Evolutionary conservation across 495 filamentous ascomycete genomes (phyloP).

Genomic region (Hypoxylon fuscum): DNA sequence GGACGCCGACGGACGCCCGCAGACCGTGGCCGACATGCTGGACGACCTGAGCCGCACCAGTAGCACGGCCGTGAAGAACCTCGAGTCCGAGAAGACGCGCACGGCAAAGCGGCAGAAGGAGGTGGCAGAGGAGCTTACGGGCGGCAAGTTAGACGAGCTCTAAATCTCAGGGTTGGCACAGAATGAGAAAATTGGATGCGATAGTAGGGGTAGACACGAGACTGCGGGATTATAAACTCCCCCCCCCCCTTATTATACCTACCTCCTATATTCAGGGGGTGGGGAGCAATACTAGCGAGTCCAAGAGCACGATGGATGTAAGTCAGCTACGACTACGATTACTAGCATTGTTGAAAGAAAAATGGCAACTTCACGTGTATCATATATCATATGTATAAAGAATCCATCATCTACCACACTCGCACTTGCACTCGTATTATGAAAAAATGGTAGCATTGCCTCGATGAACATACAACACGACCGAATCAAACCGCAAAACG

Average conservation of each 20-base stretch:
- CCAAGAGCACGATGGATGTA: not conserved
- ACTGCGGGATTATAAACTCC: not conserved
- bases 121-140: conserved; percentile 60
- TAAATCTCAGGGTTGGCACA: conserved; percentile 1
- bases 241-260: not conserved
- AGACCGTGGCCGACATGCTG: conserved; percentile 44
- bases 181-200: not conserved
- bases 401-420: conserved; percentile 28
- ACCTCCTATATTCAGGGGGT: no score
- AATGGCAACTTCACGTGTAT: conserved; percentile 31
- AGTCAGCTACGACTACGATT: not conserved
- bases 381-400: conserved; percentile 46
- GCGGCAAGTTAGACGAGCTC: conserved; percentile 51
- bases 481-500: conserved; percentile 26
- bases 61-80: conserved; percentile 22
- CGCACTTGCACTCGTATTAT: no score
- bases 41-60: conserved; percentile 33
- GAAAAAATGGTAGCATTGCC: conserved; percentile 2
- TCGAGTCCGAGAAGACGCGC: conserved; percentile 29
- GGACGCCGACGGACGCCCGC: conserved; percentile 44
- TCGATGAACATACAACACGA: conserved; percentile 21
- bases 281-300: not conserved
- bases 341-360: no score
- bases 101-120: conserved; percentile 51
- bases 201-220: not conserved